Evolutionary conservation across 106 monocot species (phyloP).

Genomic region (Gastrodia elata): DNA sequence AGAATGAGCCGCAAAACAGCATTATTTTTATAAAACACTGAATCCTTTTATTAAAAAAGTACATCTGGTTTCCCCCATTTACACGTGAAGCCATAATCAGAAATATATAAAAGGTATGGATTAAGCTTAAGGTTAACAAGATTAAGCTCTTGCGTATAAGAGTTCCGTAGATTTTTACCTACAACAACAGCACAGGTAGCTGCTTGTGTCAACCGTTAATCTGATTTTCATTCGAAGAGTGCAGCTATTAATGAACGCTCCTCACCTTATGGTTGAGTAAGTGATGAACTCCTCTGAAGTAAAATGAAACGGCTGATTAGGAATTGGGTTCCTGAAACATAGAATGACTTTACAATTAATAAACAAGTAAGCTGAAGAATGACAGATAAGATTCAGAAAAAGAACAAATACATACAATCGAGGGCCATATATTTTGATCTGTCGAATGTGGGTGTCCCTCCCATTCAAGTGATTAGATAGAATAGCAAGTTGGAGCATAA

Average conservation of each 20-base stretch:
- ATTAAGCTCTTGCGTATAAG: background rate
- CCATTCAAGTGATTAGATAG: slow-evolving; percentile 92
- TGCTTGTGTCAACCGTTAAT: background rate
- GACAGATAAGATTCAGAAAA: background rate
- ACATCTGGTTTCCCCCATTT: background rate
- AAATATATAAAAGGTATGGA: background rate
- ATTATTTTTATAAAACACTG: background rate
- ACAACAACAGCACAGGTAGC: background rate
- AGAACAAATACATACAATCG: slow-evolving; percentile 49
- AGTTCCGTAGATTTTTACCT: background rate
- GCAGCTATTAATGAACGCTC: background rate
- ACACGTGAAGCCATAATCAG: background rate
- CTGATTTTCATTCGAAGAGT: background rate
- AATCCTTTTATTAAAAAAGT: background rate
- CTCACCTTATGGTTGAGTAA: slow-evolving; percentile 66
- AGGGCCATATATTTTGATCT: slow-evolving; percentile 93
- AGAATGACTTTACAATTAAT: slow-evolving; percentile 1
- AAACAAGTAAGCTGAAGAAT: background rate
- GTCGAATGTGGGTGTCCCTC: slow-evolving; percentile 94
- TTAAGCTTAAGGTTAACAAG: background rate
- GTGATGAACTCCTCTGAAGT: slow-evolving; percentile 72
- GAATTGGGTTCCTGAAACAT: slow-evolving; percentile 83
- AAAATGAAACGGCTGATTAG: slow-evolving; percentile 91
- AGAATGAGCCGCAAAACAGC: background rate
- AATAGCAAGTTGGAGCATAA: slow-evolving; percentile 93